Percentiles rank a stretch among this genome's conserved stretches.
Conservation (phyloP, 768 basidiomycete species). For the Candolleomyces aberdarensis region DNA sequence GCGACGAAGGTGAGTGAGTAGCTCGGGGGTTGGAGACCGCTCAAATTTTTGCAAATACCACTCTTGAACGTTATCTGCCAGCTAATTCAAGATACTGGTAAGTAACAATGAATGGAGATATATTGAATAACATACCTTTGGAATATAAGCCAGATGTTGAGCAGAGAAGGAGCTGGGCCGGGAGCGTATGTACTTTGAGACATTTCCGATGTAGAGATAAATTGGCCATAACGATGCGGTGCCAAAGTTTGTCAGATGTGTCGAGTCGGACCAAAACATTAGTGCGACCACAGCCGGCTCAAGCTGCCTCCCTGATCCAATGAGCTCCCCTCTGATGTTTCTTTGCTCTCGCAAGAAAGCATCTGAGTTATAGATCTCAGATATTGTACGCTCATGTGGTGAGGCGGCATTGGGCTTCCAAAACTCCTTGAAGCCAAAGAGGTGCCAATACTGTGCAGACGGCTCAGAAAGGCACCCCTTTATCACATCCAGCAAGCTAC, state of each 20-base stretch:
- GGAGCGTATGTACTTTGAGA: conserved; percentile 33
- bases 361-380: conserved; percentile 20
- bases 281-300: conserved; percentile 18
- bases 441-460: conserved; percentile 11
- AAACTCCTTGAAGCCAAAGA: conserved; percentile 12
- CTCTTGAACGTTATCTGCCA: conserved; percentile 17
- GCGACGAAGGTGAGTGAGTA: conserved; percentile 5
- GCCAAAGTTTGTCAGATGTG: conserved; percentile 32
- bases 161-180: conserved; percentile 22
- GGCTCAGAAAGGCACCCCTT: conserved; percentile 9
- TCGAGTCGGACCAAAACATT: conserved; percentile 32
- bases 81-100: not conserved
- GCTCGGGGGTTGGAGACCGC: not conserved
- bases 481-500: conserved; percentile 10
- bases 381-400: conserved; percentile 11
- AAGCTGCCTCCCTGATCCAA: conserved; percentile 6
- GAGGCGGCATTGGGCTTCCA: conserved; percentile 5
- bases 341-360: conserved; percentile 14
- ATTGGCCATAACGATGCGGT: conserved; percentile 30
- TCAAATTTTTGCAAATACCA: conserved; percentile 7
- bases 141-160: conserved; percentile 40
- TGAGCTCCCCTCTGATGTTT: not conserved
- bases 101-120: not conserved
- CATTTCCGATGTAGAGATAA: conserved; percentile 31
- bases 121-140: conserved; percentile 24